A percentile compares a stretch with the other conserved stretches of the same genome.
Conservation (phyloP, 2,329 filamentous ascomycete genomes). For the Microsporum ferrugineum region DNA sequence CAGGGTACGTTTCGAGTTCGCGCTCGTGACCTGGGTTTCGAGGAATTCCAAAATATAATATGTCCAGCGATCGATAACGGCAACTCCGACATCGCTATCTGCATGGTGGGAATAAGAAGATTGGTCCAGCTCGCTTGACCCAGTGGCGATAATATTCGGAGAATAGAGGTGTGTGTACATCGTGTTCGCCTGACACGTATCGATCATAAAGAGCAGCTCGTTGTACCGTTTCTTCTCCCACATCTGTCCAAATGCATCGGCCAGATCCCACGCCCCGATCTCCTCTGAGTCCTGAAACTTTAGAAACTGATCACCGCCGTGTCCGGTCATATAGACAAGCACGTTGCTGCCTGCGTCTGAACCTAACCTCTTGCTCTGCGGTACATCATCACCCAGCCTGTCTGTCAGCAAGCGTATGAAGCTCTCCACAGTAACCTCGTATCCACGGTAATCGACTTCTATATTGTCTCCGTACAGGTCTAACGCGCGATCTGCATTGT, state of each 20-base stretch:
- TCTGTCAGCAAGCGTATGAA: conserved; percentile 94
- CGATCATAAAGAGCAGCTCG: conserved; percentile 98
- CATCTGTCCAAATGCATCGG: conserved; percentile 98
- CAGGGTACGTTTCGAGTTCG: conserved; percentile 76
- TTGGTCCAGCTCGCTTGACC: conserved; percentile 90
- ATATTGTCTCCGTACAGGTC: conserved; percentile 98
- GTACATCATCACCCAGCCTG: conserved; percentile 86
- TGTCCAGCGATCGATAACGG: conserved; percentile 95
- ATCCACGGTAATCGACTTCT: conserved; percentile 94
- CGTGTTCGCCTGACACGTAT: conserved; percentile 97
- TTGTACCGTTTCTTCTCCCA: conserved; percentile 99
- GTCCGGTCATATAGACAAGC: conserved; percentile 97
- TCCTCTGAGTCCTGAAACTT: conserved; percentile 99
- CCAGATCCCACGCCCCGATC: conserved; percentile 89
- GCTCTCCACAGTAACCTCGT: conserved; percentile 97
- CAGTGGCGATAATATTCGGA: conserved; percentile 94
- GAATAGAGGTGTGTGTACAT: conserved; percentile 99
- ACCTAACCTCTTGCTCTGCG: conserved; percentile 80
- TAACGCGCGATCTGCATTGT: conserved; percentile 88
- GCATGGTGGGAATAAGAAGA: conserved; percentile 96
- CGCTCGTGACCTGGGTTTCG: conserved; percentile 75
- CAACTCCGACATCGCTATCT: conserved; percentile 93
- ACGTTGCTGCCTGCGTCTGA: conserved; percentile 96
- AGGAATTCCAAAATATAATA: conserved; percentile 98
- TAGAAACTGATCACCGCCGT: conserved; percentile 92